A percentile compares a stretch with the other conserved stretches of the same genome.
phyloP scores from a whole-genome alignment of 305 asterid species.

The Fraxinus greggii region DNA sequence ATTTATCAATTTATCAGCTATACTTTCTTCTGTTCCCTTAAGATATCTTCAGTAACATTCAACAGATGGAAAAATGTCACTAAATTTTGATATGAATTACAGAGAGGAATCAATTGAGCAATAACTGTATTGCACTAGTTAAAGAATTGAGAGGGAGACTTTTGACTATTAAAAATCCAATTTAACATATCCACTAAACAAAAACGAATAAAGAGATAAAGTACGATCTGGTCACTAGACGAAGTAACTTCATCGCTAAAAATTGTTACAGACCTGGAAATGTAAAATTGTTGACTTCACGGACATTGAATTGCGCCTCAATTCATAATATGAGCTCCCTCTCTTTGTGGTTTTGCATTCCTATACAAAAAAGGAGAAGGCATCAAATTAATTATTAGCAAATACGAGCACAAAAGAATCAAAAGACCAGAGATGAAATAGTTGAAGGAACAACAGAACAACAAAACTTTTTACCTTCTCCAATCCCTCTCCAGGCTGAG shows the following conservation, averaged over 20 bases:
- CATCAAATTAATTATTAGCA: neutral
- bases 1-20: neutral
- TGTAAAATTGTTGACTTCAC: constrained; percentile 76
- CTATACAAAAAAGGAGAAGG: constrained; percentile 32
- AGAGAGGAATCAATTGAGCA: neutral
- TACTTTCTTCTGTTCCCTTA: neutral
- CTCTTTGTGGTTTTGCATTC: constrained; percentile 63
- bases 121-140: neutral
- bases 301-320: constrained; percentile 69
- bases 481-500: constrained; percentile 63
- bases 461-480: constrained; percentile 50
- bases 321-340: constrained; percentile 54
- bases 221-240: neutral
- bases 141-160: neutral
- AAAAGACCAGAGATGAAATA: neutral
- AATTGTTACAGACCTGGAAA: constrained; percentile 56
- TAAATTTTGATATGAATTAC: neutral
- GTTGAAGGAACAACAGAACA: neutral
- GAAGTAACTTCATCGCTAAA: neutral
- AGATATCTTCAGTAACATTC: neutral
- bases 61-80: neutral
- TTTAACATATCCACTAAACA: neutral
- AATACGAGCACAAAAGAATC: neutral
- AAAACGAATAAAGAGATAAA: neutral
- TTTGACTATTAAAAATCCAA: neutral